Evolutionary conservation across 768 basidiomycete species (phyloP).

Genomic region (Mycena olivaceomarginata): DNA sequence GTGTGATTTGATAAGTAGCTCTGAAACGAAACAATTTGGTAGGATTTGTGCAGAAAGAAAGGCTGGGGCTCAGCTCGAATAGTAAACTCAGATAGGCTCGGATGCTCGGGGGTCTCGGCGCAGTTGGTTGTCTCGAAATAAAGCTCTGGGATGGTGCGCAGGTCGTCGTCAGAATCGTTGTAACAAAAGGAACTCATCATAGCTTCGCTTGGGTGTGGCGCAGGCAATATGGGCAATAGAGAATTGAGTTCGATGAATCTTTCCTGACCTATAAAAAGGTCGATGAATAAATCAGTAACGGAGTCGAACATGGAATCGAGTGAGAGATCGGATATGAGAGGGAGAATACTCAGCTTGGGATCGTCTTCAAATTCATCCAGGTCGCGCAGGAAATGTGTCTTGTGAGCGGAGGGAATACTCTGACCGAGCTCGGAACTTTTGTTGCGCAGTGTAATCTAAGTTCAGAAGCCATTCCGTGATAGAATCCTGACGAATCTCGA

Average conservation of each 20-base stretch:
- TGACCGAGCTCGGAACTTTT: not conserved
- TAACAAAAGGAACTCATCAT: not conserved
- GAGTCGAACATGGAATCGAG: not conserved
- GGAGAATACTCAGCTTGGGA: not conserved
- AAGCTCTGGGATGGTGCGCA: not conserved
- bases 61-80: not conserved
- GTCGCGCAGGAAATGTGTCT: not conserved
- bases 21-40: not conserved
- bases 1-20: not conserved
- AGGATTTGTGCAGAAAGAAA: not conserved
- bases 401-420: not conserved
- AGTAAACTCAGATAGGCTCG: not conserved
- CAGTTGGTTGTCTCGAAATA: not conserved
- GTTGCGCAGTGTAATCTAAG: too few species aligned
- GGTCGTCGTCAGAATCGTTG: not conserved
- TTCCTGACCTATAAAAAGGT: not conserved
- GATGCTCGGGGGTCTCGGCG: not conserved
- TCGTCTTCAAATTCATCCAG: not conserved
- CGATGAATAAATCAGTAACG: not conserved
- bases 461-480: too few species aligned
- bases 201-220: not conserved
- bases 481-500: too few species aligned
- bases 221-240: not conserved
- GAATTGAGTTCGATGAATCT: not conserved
- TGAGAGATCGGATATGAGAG: not conserved